Evolutionary conservation across 2,329 filamentous ascomycete genomes (phyloP), one percentile per base, ranked within the genome.

Genomic region (Ceratocystis huliohia): DNA sequence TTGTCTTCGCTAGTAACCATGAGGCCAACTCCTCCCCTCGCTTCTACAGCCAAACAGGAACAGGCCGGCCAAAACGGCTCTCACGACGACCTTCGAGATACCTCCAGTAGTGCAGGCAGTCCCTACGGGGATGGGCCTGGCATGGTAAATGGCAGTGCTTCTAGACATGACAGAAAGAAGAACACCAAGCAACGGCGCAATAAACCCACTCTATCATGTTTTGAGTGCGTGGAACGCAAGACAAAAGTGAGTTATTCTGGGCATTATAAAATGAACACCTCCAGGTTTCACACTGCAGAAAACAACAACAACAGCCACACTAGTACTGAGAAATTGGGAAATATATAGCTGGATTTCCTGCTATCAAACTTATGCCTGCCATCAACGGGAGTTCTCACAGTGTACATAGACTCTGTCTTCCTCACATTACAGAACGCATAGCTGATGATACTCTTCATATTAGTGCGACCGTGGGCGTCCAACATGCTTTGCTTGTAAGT

Each of bases 111-210:
- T 53, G 66, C 66, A 22, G 61, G 61, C 45, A 67, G 66, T 28
- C 66, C 63, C 8, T 67, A 65, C 46, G 66, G 63, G 17, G 62
- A 65, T 63, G 66, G 56, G 28, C 33, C 37, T 13, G n/a, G 61
- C 13, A 45, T 50, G 37, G 66, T 64, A 53, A 64, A 64, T 7
- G 48, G 62, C 0, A 46, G 59, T 2, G 61, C 48, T 10, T 48
- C 64, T 15, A 22, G 57, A 3, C 64, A 68, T 8, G 50, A 66
- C 7, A 48, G 64, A 25, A 66, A 66, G 25, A 63, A 64, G 10
- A 81, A 77, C 74, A 89, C 88, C 78, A 90, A 88, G 76, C 88
- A 92, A 77, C 91, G 88, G 78, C 84, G 89, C 61, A 93, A 93
- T 76, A 93, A 93, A 74, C 89, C 89, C 2, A 92, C 88, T 0